A percentile compares a stretch with the other conserved stretches of the same genome.
Conservation (phyloP, 805 yeast species). For the Yueomyces sinensis region DNA sequence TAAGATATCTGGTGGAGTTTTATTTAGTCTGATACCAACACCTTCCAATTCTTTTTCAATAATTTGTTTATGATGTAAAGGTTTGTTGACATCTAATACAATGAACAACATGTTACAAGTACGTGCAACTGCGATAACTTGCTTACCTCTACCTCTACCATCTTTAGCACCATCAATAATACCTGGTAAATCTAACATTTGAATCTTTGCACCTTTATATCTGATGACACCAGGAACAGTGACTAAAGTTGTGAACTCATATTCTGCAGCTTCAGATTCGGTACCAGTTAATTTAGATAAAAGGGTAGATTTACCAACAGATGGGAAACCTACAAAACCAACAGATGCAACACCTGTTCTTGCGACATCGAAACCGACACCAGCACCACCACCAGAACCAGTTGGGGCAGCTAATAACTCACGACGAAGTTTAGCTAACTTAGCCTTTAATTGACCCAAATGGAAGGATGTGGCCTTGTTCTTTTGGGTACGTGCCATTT, state of each 20-base stretch:
- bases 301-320: slow-evolving; percentile 77
- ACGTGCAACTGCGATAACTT: slow-evolving; percentile 98
- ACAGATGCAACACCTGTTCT: slow-evolving; percentile 96
- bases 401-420: slow-evolving; percentile 66
- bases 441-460: slow-evolving; percentile 94
- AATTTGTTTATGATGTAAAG: slow-evolving; percentile 84
- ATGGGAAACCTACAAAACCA: slow-evolving; percentile 97
- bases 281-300: slow-evolving; percentile 87
- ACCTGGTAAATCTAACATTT: slow-evolving; percentile 88
- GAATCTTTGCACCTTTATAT: slow-evolving; percentile 94
- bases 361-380: slow-evolving; percentile 96
- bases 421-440: slow-evolving; percentile 86
- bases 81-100: slow-evolving; percentile 92
- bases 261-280: slow-evolving; percentile 94
- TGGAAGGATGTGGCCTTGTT: slow-evolving; percentile 97
- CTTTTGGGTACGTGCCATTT: slow-evolving; percentile 88
- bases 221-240: slow-evolving; percentile 96
- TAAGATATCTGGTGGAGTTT: slow-evolving; percentile 83
- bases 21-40: slow-evolving; percentile 89
- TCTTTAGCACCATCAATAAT: slow-evolving; percentile 86
- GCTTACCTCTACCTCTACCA: slow-evolving; percentile 88
- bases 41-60: slow-evolving; percentile 95
- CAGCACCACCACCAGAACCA: slow-evolving; percentile 81
- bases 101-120: slow-evolving; percentile 88
- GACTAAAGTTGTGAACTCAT: slow-evolving; percentile 93